A percentile compares a stretch with the other conserved stretches of the same genome.
phyloP scores from a whole-genome alignment of 331 rosid species.

The Dryas integrifolia region DNA sequence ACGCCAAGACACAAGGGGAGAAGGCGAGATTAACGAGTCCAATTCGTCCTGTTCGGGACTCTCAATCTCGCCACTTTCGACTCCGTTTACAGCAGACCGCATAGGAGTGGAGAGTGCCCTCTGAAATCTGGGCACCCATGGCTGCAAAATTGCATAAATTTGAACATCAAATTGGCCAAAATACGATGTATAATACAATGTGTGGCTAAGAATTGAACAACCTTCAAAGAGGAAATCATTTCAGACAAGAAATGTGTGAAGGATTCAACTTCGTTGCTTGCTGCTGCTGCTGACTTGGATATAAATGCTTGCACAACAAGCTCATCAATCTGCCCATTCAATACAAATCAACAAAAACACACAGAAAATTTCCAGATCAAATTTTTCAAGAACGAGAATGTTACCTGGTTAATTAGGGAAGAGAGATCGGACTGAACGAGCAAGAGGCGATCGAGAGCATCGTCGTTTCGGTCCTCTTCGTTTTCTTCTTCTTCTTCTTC shows the following conservation, averaged over 20 bases:
- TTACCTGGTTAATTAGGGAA: constrained; percentile 53
- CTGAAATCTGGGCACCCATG: constrained; percentile 72
- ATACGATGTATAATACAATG: background rate
- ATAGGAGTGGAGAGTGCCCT: constrained; percentile 31
- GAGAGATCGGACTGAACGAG: constrained; percentile 71
- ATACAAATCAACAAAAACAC: background rate
- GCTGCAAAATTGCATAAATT: constrained; percentile 44
- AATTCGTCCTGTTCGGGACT: constrained; percentile 43
- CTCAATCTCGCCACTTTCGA: constrained; percentile 27
- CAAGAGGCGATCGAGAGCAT: constrained; percentile 51
- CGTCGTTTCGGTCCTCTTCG: constrained; percentile 26
- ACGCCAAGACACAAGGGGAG: constrained; percentile 94
- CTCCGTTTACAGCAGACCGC: constrained; percentile 28
- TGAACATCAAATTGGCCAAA: constrained; percentile 1
- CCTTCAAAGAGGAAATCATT: constrained; percentile 67
- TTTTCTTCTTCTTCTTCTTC: constrained; percentile 25
- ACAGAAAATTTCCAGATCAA: background rate
- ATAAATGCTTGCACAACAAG: constrained; percentile 62
- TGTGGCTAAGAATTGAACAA: constrained; percentile 20
- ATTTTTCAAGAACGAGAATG: background rate
- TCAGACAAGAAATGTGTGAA: constrained; percentile 56
- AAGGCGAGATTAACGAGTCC: constrained; percentile 64
- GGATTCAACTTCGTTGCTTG: constrained; percentile 48
- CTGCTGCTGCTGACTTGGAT: constrained; percentile 34
- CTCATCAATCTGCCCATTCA: constrained; percentile 64